phyloP scores from a whole-genome alignment of 2,329 filamentous ascomycete genomes.

The Colletotrichum cuscutae region DNA sequence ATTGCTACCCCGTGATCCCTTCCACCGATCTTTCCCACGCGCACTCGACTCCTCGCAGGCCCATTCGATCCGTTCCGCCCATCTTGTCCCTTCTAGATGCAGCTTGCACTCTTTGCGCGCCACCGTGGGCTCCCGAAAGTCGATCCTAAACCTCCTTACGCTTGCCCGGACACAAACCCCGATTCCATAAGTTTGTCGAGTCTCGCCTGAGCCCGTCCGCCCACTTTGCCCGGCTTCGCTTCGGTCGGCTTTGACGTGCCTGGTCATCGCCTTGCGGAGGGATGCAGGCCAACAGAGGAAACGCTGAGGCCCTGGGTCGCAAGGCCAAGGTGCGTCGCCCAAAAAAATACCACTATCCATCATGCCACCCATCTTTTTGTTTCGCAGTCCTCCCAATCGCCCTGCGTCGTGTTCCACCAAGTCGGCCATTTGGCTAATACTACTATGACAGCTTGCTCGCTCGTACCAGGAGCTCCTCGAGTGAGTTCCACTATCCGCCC shows the following conservation, averaged over 20 bases:
- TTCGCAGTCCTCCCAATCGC: slow-evolving; percentile 2
- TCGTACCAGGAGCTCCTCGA: slow-evolving; percentile 97
- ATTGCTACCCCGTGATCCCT: neutral
- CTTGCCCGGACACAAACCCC: neutral
- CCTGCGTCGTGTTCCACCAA: neutral
- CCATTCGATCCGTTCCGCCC: neutral
- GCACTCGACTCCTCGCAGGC: neutral
- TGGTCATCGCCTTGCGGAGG: slow-evolving; percentile 44
- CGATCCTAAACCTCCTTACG: slow-evolving; percentile 8
- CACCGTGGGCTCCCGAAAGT: slow-evolving; percentile 13
- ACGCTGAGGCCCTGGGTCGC: slow-evolving; percentile 67
- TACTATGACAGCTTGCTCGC: slow-evolving; percentile 78
- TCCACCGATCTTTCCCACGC: neutral
- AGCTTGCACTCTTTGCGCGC: slow-evolving; percentile 13
- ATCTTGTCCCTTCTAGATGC: slow-evolving; percentile 7
- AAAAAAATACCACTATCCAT: neutral
- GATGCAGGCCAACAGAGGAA: slow-evolving; percentile 66
- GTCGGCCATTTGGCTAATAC: neutral
- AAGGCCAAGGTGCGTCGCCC: slow-evolving; percentile 65
- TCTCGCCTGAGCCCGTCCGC: neutral
- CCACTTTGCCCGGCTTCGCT: slow-evolving; percentile 17
- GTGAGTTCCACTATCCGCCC: slow-evolving; percentile 65
- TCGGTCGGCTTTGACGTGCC: slow-evolving; percentile 29
- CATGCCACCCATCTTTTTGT: neutral
- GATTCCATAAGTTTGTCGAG: neutral